phyloP scores from a whole-genome alignment of 352 stramenopile species.

The Globisporangium nagaii region DNA sequence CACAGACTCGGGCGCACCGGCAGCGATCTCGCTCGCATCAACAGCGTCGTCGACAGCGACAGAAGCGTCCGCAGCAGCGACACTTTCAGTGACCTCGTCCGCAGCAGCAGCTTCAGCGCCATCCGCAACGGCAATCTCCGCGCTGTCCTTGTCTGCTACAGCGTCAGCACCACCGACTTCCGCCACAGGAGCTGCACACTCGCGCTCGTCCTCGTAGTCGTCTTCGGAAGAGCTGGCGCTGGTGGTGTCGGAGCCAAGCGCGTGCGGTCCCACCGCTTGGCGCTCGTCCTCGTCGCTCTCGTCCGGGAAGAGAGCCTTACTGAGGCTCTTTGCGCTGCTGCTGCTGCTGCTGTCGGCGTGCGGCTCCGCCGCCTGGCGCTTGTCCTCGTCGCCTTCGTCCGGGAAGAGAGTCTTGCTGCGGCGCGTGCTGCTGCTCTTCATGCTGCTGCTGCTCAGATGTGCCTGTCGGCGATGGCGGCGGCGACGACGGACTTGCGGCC shows the following conservation, averaged over 20 bases:
- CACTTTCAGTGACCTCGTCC: background rate
- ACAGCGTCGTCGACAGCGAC: background rate
- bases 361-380: background rate
- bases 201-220: background rate
- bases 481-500: background rate
- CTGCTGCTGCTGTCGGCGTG: slow-evolving; percentile 5
- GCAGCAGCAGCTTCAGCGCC: background rate
- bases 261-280: slow-evolving; percentile 3
- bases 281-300: slow-evolving; percentile 3
- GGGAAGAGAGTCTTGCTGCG: slow-evolving; percentile 5
- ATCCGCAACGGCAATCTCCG: background rate
- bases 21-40: background rate
- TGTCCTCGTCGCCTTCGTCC: slow-evolving; percentile 1
- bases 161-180: background rate
- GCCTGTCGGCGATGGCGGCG: background rate
- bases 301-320: slow-evolving; percentile 1
- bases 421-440: slow-evolving; percentile 5
- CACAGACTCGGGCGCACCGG: background rate
- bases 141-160: no score
- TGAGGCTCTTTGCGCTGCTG: no score
- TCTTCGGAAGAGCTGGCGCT: background rate
- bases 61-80: background rate
- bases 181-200: background rate
- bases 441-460: background rate
- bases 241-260: background rate